Evolutionary conservation across 2,329 filamentous ascomycete species (phyloP).

Genomic region (Aspergillus puulaauensis): DNA sequence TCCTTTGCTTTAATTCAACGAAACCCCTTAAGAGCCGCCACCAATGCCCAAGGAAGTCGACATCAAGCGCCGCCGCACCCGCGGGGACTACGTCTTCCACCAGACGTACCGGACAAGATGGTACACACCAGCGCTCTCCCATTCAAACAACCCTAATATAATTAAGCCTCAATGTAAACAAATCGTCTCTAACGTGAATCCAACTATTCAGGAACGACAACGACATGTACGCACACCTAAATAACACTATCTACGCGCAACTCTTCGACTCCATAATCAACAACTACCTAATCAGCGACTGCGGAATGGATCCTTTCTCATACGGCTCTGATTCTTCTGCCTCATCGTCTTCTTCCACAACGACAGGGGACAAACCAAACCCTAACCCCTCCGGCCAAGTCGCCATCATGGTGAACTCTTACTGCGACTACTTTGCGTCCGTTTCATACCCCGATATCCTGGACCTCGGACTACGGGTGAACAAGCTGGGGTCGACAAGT

Average conservation of each 20-base stretch:
- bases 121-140: constrained; percentile 46
- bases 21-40: constrained; percentile 14
- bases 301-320: constrained; percentile 69
- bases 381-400: constrained; percentile 54
- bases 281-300: constrained; percentile 78
- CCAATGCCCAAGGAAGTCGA: constrained; percentile 28
- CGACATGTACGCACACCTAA: constrained; percentile 93
- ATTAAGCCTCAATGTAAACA: no score
- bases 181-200: no score
- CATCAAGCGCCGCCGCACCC: constrained; percentile 60
- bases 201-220: constrained; percentile 70
- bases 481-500: constrained; percentile 79
- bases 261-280: constrained; percentile 91
- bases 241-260: constrained; percentile 84
- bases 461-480: constrained; percentile 78
- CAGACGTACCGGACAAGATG: constrained; percentile 86
- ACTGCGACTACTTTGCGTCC: constrained; percentile 81
- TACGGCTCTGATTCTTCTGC: constrained; percentile 16
- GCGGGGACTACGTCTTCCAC: constrained; percentile 73
- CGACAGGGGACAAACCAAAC: not conserved
- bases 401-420: constrained; percentile 79
- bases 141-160: not conserved
- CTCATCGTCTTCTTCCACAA: not conserved
- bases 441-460: constrained; percentile 79
- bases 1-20: not conserved